A percentile compares a stretch with the other conserved stretches of the same genome.
These are phyloP conservation scores for Arthrobotrys musiformis DNA, from an alignment of 2,329 filamentous ascomycete genomes.

Conservation along the genomic window DNA sequence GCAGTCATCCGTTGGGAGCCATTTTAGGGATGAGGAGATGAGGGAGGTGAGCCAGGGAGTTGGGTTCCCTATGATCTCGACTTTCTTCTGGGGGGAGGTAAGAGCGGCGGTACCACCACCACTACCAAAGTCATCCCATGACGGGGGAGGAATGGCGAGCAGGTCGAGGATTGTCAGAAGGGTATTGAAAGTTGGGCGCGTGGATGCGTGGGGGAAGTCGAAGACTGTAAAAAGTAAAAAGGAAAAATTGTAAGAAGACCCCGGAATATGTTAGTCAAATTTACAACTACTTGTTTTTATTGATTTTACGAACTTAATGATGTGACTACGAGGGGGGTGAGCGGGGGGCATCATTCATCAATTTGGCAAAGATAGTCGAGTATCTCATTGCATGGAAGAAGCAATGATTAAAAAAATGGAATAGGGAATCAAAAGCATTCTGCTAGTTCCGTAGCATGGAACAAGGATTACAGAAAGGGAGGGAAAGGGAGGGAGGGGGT, in stretches of 20 bases:
- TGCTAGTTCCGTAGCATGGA: not conserved
- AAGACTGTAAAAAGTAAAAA: constrained; percentile 66
- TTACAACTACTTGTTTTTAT: not conserved
- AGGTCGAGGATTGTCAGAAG: constrained; percentile 74
- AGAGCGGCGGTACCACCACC: not conserved
- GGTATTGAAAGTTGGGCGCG: constrained; percentile 74
- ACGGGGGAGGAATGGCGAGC: constrained; percentile 74
- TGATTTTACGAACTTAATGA: not conserved
- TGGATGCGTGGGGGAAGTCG: constrained; percentile 85
- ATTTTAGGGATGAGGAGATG: constrained; percentile 73
- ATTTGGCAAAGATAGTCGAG: constrained; percentile 18
- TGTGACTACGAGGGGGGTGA: not conserved
- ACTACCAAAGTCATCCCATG: constrained; percentile 69
- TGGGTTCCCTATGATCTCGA: constrained; percentile 65
- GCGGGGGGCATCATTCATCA: not conserved
- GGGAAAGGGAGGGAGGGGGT: too few relatives aligned
- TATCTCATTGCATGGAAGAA: not conserved
- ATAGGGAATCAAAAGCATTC: constrained; percentile 5
- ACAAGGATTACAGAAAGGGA: too few relatives aligned
- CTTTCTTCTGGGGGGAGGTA: constrained; percentile 66
- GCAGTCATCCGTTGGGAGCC: constrained; percentile 75
- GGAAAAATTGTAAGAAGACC: not conserved
- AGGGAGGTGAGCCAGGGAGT: constrained; percentile 76
- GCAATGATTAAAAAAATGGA: not conserved
- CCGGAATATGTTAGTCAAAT: constrained; percentile 10